These are phyloP conservation scores for Pythium sukuiense DNA, from an alignment of 352 stramenopile species.

Conservation along the genomic window DNA sequence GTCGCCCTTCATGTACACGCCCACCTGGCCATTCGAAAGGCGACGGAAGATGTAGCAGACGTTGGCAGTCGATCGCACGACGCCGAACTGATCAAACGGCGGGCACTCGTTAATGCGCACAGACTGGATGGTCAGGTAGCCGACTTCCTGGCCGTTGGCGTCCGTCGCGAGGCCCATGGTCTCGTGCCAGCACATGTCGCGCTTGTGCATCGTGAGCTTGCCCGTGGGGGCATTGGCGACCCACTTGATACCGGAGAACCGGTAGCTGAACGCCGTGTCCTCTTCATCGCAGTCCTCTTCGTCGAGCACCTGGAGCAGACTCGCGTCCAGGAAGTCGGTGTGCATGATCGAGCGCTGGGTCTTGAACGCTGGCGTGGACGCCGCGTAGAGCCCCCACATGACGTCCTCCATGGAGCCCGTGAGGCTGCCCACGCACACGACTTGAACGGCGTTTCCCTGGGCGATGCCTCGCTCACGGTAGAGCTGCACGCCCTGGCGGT, in stretches of 20 bases:
- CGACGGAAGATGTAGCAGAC: slow-evolving; percentile 71
- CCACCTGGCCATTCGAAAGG: slow-evolving; percentile 45
- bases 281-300: slow-evolving; percentile 52
- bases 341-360: slow-evolving; percentile 68
- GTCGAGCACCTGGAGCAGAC: slow-evolving; percentile 58
- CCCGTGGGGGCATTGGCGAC: slow-evolving; percentile 41
- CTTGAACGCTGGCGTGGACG: slow-evolving; percentile 46
- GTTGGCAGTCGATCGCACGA: slow-evolving; percentile 48
- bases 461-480: slow-evolving; percentile 56
- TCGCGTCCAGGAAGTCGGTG: slow-evolving; percentile 50
- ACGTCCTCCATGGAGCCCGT: slow-evolving; percentile 55
- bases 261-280: slow-evolving; percentile 51
- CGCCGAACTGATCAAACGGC: slow-evolving; percentile 52
- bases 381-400: slow-evolving; percentile 59
- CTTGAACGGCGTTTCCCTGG: slow-evolving; percentile 50
- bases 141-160: slow-evolving; percentile 48
- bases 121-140: slow-evolving; percentile 64
- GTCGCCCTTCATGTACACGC: slow-evolving; percentile 65
- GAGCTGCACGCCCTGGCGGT: slow-evolving; percentile 50
- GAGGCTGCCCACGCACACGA: slow-evolving; percentile 51
- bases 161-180: slow-evolving; percentile 55
- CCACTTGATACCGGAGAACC: slow-evolving; percentile 65
- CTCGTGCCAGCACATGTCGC: slow-evolving; percentile 68
- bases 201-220: slow-evolving; percentile 59
- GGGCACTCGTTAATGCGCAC: slow-evolving; percentile 53